Evolutionary conservation across 2,329 filamentous ascomycete genomes (phyloP).

Genomic region (Hirsutella rhossiliensis): DNA sequence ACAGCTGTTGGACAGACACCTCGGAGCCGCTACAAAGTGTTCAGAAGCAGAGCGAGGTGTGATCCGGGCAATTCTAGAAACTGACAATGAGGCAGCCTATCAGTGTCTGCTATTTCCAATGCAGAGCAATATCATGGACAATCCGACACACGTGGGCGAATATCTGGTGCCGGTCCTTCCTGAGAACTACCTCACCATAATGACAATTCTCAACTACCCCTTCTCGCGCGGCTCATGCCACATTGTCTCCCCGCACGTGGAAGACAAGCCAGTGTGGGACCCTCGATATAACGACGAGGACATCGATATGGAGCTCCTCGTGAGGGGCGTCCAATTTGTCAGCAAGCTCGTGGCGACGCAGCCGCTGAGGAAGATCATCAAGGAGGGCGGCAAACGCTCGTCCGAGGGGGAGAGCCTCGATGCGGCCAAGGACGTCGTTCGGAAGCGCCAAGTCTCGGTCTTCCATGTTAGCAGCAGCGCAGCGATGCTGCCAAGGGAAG

Average conservation of each 20-base stretch:
- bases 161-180: not conserved
- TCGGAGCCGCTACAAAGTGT: too few relatives aligned
- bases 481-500: slow-evolving; percentile 32
- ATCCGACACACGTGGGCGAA: too few relatives aligned
- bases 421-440: slow-evolving; percentile 22
- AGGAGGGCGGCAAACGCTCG: not conserved
- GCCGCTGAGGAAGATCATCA: not conserved
- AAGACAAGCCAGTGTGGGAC: not conserved
- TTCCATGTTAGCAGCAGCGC: slow-evolving; percentile 39
- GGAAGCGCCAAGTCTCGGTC: slow-evolving; percentile 19
- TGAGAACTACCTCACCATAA: not conserved
- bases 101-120: too few relatives aligned
- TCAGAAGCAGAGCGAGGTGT: too few relatives aligned
- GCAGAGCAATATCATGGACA: too few relatives aligned
- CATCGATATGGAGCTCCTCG: not conserved
- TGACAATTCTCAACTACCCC: not conserved
- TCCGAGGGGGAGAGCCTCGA: slow-evolving; percentile 12
- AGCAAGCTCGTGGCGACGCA: not conserved
- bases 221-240: not conserved
- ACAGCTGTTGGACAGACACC: too few relatives aligned
- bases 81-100: too few relatives aligned
- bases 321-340: not conserved
- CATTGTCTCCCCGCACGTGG: not conserved
- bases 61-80: too few relatives aligned
- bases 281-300: not conserved